These are phyloP conservation scores for Hamamelis virginiana DNA, from an alignment of 164 flowering plant genomes.

Conservation along the genomic window DNA sequence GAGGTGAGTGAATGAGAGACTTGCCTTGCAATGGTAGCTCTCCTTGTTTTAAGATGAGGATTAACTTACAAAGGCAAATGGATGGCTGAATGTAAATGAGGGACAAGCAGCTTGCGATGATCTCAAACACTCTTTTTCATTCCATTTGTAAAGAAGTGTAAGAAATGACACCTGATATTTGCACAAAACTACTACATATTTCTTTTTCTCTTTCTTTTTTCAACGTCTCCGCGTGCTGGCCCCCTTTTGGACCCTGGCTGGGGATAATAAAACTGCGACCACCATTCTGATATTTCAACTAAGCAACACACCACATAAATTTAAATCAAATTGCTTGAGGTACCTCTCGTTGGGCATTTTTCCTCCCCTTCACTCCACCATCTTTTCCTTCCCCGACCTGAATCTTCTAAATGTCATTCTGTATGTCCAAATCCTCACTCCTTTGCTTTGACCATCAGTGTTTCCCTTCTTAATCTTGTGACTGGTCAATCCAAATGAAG, in stretches of 20 bases:
- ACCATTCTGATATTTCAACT: not conserved
- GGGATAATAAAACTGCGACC: not conserved
- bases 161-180: constrained; percentile 11
- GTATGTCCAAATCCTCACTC: not conserved
- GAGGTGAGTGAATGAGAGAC: not conserved
- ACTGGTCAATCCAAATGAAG: not conserved
- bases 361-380: not conserved
- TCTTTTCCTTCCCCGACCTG: not conserved
- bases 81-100: not conserved
- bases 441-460: not conserved
- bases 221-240: not conserved
- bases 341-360: not conserved
- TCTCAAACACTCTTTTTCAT: constrained; percentile 3
- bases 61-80: not conserved
- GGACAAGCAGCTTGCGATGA: not conserved
- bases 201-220: not conserved
- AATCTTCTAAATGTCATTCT: not conserved
- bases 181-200: constrained; percentile 8
- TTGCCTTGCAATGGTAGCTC: constrained; percentile 1
- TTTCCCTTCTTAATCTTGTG: not conserved
- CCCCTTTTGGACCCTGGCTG: not conserved
- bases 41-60: not conserved
- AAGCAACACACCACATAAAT: not conserved
- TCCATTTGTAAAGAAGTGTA: not conserved
- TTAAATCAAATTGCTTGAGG: not conserved